Evolutionary conservation across 352 stramenopile species (phyloP).

Genomic region (Phytophthora chlamydospora): DNA sequence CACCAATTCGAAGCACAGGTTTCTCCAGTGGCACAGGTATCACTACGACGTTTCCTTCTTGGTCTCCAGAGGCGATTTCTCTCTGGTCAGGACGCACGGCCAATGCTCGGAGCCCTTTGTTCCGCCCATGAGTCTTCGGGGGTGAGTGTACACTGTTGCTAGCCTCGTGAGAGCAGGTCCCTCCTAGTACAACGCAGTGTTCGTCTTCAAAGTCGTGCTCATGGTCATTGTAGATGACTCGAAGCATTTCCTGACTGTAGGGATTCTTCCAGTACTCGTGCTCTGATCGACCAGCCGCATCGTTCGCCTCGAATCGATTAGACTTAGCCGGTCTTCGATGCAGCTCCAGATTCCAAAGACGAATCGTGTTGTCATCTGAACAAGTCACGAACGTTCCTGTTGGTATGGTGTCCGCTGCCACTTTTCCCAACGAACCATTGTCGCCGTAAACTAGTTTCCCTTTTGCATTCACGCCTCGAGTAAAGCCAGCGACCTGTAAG

Average conservation of each 20-base stretch:
- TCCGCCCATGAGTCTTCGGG: conserved; percentile 32
- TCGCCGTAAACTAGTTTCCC: conserved; percentile 63
- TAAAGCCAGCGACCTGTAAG: conserved; percentile 56
- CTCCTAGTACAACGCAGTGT: conserved; percentile 52
- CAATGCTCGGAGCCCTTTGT: conserved; percentile 53
- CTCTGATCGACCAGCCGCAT: conserved; percentile 12
- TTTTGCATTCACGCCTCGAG: conserved; percentile 58
- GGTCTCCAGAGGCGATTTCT: conserved; percentile 75
- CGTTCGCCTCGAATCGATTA: conserved; percentile 33
- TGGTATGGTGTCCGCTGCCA: conserved; percentile 37
- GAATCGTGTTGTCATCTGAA: conserved; percentile 86
- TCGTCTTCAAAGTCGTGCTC: conserved; percentile 50
- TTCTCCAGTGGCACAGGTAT: conserved; percentile 47
- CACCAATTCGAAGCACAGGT: conserved; percentile 43
- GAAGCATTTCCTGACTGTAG: conserved; percentile 76
- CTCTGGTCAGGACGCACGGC: conserved; percentile 61
- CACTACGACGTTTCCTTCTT: conserved; percentile 69
- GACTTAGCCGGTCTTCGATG: conserved; percentile 48
- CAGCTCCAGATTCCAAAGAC: conserved; percentile 86
- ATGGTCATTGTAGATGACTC: conserved; percentile 67
- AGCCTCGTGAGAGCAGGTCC: conserved; percentile 54
- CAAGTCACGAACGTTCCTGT: conserved; percentile 83
- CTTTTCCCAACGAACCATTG: conserved; percentile 19
- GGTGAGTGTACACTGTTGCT: conserved; percentile 54
- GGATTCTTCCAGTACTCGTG: conserved; percentile 64